A percentile compares a stretch with the other conserved stretches of the same genome.
Conservation (phyloP, 345 rosid species). For the Mangifera indica region DNA sequence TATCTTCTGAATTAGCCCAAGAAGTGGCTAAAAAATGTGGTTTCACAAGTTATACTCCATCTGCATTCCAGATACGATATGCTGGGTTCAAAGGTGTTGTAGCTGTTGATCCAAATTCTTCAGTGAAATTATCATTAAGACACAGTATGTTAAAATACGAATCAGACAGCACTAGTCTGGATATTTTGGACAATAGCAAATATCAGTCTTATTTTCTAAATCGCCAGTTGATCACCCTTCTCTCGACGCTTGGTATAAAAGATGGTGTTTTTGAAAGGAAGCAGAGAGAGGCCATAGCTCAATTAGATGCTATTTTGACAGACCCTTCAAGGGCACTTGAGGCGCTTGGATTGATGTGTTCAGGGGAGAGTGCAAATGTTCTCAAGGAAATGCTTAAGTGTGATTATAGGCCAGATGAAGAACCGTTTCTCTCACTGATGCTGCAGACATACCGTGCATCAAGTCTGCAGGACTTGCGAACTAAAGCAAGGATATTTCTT, state of each 20-base stretch:
- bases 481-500: constrained; percentile 25
- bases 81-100: constrained; percentile 57
- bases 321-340: constrained; percentile 42
- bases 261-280: constrained; percentile 39
- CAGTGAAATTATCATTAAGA: constrained; percentile 41
- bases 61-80: constrained; percentile 54
- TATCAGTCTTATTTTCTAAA: constrained; percentile 46
- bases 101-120: constrained; percentile 46
- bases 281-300: constrained; percentile 39
- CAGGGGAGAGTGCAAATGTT: constrained; percentile 15
- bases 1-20: constrained; percentile 37
- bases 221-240: constrained; percentile 45
- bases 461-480: no score
- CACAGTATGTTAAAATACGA: constrained; percentile 44
- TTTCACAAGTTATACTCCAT: constrained; percentile 28
- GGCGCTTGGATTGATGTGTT: constrained; percentile 29
- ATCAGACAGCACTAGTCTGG: constrained; percentile 36
- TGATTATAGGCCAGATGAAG: constrained; percentile 18
- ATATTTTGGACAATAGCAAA: constrained; percentile 42
- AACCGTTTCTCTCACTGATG: no score
- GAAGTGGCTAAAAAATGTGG: constrained; percentile 41
- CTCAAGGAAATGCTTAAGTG: constrained; percentile 27
- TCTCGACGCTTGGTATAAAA: constrained; percentile 41
- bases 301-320: constrained; percentile 36
- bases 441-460: no score